phyloP scores from a whole-genome alignment of 106 monocot genomes.

The Platanthera guangdongensis region DNA sequence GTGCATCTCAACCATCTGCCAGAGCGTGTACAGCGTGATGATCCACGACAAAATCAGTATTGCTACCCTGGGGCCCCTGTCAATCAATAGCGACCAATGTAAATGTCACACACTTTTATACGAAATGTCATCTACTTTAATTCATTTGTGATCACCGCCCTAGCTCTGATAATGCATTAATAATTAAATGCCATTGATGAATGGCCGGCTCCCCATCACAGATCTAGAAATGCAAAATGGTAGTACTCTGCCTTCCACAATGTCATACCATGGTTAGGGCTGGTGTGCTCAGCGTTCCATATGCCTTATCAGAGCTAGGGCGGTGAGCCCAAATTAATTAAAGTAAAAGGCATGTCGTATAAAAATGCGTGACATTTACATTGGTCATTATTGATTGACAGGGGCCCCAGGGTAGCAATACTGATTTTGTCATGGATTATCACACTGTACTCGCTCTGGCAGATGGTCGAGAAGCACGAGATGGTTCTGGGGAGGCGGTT shows the following conservation, averaged over 20 bases:
- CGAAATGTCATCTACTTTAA: no score
- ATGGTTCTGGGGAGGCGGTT: slow-evolving; percentile 66
- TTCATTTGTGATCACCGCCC: background rate
- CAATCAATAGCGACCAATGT: background rate
- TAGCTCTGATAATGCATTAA: slow-evolving; percentile 4
- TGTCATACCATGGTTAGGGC: slow-evolving; percentile 6
- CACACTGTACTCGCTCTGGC: slow-evolving; percentile 70
- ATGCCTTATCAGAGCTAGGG: slow-evolving; percentile 5
- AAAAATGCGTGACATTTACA: background rate
- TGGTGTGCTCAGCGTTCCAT: slow-evolving; percentile 1
- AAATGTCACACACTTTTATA: no score
- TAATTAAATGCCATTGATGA: no score
- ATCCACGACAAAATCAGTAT: slow-evolving; percentile 53
- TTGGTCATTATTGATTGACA: background rate
- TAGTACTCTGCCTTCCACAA: slow-evolving; percentile 11
- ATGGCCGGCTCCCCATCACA: slow-evolving; percentile 5
- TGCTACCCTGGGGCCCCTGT: slow-evolving; percentile 53
- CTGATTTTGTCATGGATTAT: slow-evolving; percentile 55
- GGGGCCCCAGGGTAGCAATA: slow-evolving; percentile 52
- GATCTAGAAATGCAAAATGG: slow-evolving; percentile 7
- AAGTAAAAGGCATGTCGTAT: no score
- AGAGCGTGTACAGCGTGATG: slow-evolving; percentile 62
- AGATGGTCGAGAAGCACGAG: slow-evolving; percentile 86
- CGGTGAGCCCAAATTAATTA: background rate
- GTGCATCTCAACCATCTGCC: slow-evolving; percentile 89